Percentiles rank a stretch among this genome's conserved stretches.
Evolutionary conservation across 1,284 basidiomycete genomes (phyloP).

Genomic region (Polyporus tsugae): DNA sequence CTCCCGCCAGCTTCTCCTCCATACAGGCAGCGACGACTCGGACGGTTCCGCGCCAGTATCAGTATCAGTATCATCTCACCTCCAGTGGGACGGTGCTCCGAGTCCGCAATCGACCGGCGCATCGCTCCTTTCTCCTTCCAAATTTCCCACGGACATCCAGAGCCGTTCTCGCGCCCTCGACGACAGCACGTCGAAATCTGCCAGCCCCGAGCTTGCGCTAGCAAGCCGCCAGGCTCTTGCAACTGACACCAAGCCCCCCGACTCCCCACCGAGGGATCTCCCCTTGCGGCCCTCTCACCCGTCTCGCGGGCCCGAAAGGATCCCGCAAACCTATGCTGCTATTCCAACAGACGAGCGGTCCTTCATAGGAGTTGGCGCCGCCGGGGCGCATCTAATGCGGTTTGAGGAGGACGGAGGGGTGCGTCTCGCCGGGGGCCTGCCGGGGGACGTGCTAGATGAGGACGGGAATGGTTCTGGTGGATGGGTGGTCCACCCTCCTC

Average conservation of each 20-base stretch:
- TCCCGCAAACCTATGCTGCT: not conserved
- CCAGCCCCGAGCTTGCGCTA: not conserved
- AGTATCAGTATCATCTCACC: not conserved
- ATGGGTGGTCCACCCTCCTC: constrained; percentile 3
- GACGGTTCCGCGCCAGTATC: too few species aligned
- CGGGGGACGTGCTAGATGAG: not conserved
- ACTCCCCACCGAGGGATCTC: not conserved
- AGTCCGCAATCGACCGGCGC: not conserved
- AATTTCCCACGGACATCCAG: not conserved
- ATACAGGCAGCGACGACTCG: not conserved
- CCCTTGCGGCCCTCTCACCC: not conserved
- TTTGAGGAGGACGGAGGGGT: not conserved
- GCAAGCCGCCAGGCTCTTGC: not conserved
- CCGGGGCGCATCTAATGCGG: not conserved
- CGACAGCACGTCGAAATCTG: not conserved
- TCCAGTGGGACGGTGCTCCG: not conserved
- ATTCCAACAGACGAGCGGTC: not conserved
- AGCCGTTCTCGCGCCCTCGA: not conserved
- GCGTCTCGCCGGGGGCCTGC: not conserved
- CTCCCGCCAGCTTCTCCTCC: not conserved
- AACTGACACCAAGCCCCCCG: not conserved
- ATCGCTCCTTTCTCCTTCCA: not conserved
- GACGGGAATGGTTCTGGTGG: not conserved
- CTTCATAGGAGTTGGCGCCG: not conserved
- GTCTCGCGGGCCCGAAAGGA: not conserved